Conservation (phyloP, 1,284 basidiomycete genomes). For the Rhizopogon hawkerae region DNA sequence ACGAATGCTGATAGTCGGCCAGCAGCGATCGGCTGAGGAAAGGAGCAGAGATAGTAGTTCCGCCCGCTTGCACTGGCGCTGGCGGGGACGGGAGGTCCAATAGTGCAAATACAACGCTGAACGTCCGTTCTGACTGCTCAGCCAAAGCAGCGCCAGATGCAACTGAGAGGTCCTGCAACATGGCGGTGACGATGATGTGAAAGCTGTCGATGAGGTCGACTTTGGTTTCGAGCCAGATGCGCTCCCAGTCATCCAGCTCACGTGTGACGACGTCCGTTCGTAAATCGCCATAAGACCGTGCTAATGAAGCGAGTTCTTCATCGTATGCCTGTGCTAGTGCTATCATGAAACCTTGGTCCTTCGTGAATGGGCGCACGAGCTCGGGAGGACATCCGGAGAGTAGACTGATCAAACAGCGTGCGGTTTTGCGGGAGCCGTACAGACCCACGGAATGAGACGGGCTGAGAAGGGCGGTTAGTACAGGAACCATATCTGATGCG, state of each 20-base stretch:
- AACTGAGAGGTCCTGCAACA: constrained; percentile 41
- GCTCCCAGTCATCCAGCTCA: constrained; percentile 55
- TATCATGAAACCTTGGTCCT: constrained; percentile 43
- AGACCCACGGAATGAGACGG: constrained; percentile 40
- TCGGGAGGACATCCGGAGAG: constrained; percentile 42
- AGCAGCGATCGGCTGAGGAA: constrained; percentile 61
- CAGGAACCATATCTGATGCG: constrained; percentile 41
- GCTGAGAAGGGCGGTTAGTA: constrained; percentile 44
- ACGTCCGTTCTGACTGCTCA: constrained; percentile 41
- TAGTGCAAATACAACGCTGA: constrained; percentile 51
- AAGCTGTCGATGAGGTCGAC: constrained; percentile 61
- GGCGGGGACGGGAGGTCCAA: constrained; percentile 36
- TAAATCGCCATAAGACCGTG: constrained; percentile 53
- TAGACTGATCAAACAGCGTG: constrained; percentile 49
- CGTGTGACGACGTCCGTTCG: constrained; percentile 23
- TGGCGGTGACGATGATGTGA: constrained; percentile 45
- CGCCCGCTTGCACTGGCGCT: constrained; percentile 7
- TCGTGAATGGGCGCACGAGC: constrained; percentile 42
- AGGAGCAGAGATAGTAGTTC: constrained; percentile 32
- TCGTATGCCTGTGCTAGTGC: constrained; percentile 54
- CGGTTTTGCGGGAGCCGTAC: constrained; percentile 55
- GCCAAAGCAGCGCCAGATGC: constrained; percentile 35
- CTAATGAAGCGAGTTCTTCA: constrained; percentile 41
- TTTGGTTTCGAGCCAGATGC: constrained; percentile 61
- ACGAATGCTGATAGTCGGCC: constrained; percentile 61